Percentiles rank a stretch among this genome's conserved stretches.
Conservation (phyloP, 208 protist genomes). For the Acanthamoeba lugdunensis region DNA sequence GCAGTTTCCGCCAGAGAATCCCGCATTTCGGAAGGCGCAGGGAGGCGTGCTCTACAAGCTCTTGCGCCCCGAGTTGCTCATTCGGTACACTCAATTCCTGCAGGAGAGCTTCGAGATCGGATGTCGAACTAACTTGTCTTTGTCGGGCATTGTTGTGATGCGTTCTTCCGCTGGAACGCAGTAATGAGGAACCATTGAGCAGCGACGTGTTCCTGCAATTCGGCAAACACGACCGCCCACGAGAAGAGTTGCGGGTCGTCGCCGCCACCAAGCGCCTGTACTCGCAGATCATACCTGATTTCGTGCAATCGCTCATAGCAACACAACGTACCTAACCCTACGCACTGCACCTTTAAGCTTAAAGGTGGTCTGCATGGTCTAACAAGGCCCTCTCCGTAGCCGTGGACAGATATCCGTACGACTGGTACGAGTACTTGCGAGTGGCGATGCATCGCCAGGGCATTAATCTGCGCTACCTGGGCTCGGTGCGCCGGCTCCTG, state of each 20-base stretch:
- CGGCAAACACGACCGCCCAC: background rate
- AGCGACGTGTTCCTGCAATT: background rate
- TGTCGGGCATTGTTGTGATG: background rate
- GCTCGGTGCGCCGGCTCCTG: background rate
- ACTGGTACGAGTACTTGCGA: background rate
- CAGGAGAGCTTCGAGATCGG: background rate
- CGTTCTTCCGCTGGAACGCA: background rate
- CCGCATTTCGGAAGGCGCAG: background rate
- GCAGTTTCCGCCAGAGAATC: background rate
- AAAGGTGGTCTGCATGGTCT: no score
- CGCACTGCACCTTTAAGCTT: no score
- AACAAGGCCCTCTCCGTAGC: background rate
- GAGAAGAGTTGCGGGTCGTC: background rate
- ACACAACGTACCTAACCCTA: background rate
- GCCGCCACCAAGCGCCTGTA: background rate
- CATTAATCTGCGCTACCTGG: constrained; percentile 4
- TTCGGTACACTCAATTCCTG: background rate
- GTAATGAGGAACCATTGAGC: background rate
- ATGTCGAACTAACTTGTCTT: background rate
- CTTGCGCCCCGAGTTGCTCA: background rate
- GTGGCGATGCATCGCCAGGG: background rate
- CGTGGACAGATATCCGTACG: background rate
- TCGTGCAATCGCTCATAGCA: background rate
- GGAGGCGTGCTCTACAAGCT: constrained; percentile 34
- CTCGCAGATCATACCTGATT: background rate